Conservation (phyloP, 768 basidiomycete genomes). For the Serendipita sp. region DNA sequence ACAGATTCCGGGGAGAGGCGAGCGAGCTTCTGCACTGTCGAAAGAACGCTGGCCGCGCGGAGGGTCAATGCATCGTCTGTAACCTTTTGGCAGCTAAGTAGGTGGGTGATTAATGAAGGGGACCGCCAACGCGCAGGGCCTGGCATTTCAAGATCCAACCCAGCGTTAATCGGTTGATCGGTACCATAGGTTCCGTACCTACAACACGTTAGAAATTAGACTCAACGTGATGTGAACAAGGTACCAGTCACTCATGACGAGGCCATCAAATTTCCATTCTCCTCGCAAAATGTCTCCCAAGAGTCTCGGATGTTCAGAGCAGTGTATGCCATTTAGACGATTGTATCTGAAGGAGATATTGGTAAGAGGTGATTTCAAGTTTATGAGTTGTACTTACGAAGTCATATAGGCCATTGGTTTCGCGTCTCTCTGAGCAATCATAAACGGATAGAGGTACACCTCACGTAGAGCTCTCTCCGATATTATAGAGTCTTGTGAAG, state of each 20-base stretch:
- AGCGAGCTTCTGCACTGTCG: slow-evolving; percentile 5
- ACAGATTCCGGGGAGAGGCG: slow-evolving; percentile 7
- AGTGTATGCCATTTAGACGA: slow-evolving; percentile 51
- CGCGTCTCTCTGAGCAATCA: slow-evolving; percentile 36
- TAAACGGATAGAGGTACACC: slow-evolving; percentile 59
- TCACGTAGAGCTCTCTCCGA: slow-evolving; percentile 52
- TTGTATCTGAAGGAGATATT: slow-evolving; percentile 12
- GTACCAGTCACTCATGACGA: slow-evolving; percentile 75
- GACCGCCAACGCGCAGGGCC: slow-evolving; percentile 62
- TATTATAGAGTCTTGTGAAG: slow-evolving; percentile 44
- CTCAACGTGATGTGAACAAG: background rate
- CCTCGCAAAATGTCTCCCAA: slow-evolving; percentile 45
- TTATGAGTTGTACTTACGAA: slow-evolving; percentile 12
- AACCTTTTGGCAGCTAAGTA: slow-evolving; percentile 35
- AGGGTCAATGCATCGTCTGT: slow-evolving; percentile 13
- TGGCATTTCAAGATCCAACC: slow-evolving; percentile 68
- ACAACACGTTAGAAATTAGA: background rate
- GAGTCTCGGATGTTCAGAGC: slow-evolving; percentile 45
- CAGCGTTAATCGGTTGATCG: slow-evolving; percentile 51
- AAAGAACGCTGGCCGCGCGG: slow-evolving; percentile 13
- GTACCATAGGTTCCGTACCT: slow-evolving; percentile 63
- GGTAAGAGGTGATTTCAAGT: background rate
- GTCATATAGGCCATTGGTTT: slow-evolving; percentile 11
- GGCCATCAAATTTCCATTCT: slow-evolving; percentile 61
- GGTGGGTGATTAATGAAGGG: slow-evolving; percentile 47